These are phyloP conservation scores for Fraxinus albicans DNA, from an alignment of 305 asterid genomes.

Conservation along the genomic window DNA sequence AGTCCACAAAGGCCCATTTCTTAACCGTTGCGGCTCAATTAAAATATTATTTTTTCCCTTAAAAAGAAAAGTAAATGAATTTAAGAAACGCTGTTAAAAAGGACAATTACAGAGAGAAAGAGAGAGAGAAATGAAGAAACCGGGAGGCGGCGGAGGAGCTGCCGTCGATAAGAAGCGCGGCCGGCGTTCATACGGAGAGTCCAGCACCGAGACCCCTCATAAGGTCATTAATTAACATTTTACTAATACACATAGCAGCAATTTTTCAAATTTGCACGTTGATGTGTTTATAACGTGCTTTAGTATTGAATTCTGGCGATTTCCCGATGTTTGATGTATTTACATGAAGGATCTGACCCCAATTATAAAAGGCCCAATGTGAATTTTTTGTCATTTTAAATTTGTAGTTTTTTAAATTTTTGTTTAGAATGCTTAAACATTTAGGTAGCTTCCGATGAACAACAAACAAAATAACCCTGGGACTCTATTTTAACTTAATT, in stretches of 20 bases:
- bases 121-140: constrained; percentile 50
- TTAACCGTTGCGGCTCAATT: neutral
- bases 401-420: neutral
- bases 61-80: neutral
- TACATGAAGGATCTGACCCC: constrained; percentile 29
- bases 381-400: constrained; percentile 5
- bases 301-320: constrained; percentile 6
- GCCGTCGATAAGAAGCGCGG: constrained; percentile 66
- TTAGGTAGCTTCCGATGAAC: neutral
- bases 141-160: constrained; percentile 52
- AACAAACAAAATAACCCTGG: neutral
- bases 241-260: neutral
- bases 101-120: constrained; percentile 5
- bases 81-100: neutral
- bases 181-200: constrained; percentile 52
- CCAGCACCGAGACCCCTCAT: constrained; percentile 48
- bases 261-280: neutral
- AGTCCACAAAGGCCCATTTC: neutral
- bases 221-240: constrained; percentile 41
- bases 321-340: constrained; percentile 12
- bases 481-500: constrained; percentile 9
- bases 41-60: neutral
- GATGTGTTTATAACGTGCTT: constrained; percentile 21
- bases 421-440: constrained; percentile 5
- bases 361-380: constrained; percentile 15